A percentile compares a stretch with the other conserved stretches of the same genome.
Conservation (phyloP, 345 rosid species). For the Lepidium didymum region DNA sequence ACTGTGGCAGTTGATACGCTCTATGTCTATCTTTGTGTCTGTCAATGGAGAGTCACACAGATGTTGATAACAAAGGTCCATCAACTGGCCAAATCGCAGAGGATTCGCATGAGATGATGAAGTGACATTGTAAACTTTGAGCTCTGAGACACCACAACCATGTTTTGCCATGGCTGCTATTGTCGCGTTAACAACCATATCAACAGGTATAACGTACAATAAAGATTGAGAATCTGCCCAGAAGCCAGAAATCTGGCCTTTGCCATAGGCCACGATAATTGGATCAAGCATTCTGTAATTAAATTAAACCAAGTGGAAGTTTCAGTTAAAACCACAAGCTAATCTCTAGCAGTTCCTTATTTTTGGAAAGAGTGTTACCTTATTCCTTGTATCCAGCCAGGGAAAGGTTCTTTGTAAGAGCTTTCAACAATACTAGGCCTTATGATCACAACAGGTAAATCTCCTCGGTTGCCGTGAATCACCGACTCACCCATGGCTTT, state of each 20-base stretch:
- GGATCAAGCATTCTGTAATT: slow-evolving; percentile 32
- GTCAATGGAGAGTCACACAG: neutral
- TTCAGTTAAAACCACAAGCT: neutral
- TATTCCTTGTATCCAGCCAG: slow-evolving; percentile 85
- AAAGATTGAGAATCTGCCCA: slow-evolving; percentile 17
- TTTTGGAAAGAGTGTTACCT: neutral
- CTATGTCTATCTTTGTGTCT: neutral
- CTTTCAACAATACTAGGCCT: slow-evolving; percentile 69
- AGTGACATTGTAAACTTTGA: slow-evolving; percentile 16
- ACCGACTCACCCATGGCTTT: slow-evolving; percentile 82
- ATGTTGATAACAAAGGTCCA: neutral
- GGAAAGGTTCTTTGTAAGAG: slow-evolving; percentile 79
- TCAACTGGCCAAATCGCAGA: neutral
- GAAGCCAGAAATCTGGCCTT: slow-evolving; percentile 29
- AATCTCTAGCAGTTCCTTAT: neutral
- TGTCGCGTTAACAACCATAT: slow-evolving; percentile 24
- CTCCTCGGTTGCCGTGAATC: slow-evolving; percentile 39
- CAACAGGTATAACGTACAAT: slow-evolving; percentile 27
- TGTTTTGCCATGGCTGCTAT: slow-evolving; percentile 28
- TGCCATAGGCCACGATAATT: slow-evolving; percentile 28
- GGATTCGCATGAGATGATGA: slow-evolving; percentile 19
- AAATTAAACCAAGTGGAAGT: neutral
- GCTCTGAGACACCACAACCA: neutral
- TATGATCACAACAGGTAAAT: slow-evolving; percentile 44
- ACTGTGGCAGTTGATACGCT: neutral